These are phyloP conservation scores for Lasiosphaeris hirsuta DNA, from an alignment of 495 filamentous ascomycete genomes.

Conservation along the genomic window DNA sequence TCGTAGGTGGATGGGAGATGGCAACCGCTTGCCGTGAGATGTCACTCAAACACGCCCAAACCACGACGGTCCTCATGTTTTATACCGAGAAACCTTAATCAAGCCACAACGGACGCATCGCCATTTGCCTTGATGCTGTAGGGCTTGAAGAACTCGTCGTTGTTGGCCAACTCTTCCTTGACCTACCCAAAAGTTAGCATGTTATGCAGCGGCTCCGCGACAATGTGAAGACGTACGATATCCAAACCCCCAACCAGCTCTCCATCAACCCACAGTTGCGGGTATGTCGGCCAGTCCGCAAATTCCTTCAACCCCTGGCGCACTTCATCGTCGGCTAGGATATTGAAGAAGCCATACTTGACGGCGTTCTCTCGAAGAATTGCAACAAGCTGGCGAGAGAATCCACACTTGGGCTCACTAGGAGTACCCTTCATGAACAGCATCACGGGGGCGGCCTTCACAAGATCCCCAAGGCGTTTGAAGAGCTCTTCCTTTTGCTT, in stretches of 20 bases:
- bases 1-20: too few relatives aligned
- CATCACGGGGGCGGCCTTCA: slow-evolving; percentile 96
- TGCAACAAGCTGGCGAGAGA: slow-evolving; percentile 82
- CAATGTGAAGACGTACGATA: slow-evolving; percentile 65
- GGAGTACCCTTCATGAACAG: slow-evolving; percentile 95
- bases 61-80: too few relatives aligned
- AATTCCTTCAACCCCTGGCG: slow-evolving; percentile 92
- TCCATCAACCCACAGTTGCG: slow-evolving; percentile 80
- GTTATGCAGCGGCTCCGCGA: background rate
- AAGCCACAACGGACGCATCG: slow-evolving; percentile 28
- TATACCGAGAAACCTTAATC: background rate
- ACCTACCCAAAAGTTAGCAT: slow-evolving; percentile 29
- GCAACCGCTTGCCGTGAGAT: too few relatives aligned
- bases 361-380: slow-evolving; percentile 83
- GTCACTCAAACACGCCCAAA: too few relatives aligned
- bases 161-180: slow-evolving; percentile 36
- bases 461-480: slow-evolving; percentile 70
- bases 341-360: slow-evolving; percentile 99
- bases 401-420: slow-evolving; percentile 87
- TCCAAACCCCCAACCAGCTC: slow-evolving; percentile 90
- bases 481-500: slow-evolving; percentile 75
- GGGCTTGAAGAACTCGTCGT: slow-evolving; percentile 69
- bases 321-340: slow-evolving; percentile 95
- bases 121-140: slow-evolving; percentile 53
- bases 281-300: slow-evolving; percentile 96